Evolutionary conservation across 805 yeast species (phyloP), one percentile per base, ranked within the genome.

Genomic region (Teunomyces pallodes): DNA sequence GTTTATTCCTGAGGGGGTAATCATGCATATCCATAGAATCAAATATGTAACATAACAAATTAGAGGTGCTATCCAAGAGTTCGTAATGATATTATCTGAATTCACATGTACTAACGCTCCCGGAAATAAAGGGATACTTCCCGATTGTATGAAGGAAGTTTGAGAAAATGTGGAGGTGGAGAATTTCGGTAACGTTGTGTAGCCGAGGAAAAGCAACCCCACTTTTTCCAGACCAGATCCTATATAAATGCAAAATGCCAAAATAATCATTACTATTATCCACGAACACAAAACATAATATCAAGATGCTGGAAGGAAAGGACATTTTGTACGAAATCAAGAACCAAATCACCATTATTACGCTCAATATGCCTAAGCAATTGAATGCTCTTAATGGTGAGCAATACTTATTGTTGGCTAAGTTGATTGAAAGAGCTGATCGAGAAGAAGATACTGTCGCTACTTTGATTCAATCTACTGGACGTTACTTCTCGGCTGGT

Each of bases 401-500:
- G 5, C 89, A 87, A 54, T 87, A 85, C 62, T 68, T 81, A 32
- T 66, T 76, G 46, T 65, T 89, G 44, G 88, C 85, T 1, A 73
- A 78, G 48, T 68, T 77, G 9, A 66, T 90, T 9, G 81, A 81
- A 53, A 60, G 73, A 50, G 90, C 96, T 0, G 84, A 87, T 49
- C 61, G 68, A 4, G 84, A 87, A 48, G 80, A 81, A 20, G 70
- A 74, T 16, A 83, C 92, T 0, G 59, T 77, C 6, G 76, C 81
- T 20, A 90, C 96, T 1, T 69, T 87, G 43, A 65, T 90, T 43
- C 83, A 81, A 59, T 76, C 90, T 30, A 73, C 86, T 0, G 96
- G 96, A 0, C 74, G 84, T 48, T 86, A 79, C 62, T 90, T 89
- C 64, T 82, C 90, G 24, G 86, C 96, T 5, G 97, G 97, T 24